Evolutionary conservation across 1,284 basidiomycete species (phyloP), one percentile per base, ranked within the genome.

Genomic region (Butyriboletus regius): DNA sequence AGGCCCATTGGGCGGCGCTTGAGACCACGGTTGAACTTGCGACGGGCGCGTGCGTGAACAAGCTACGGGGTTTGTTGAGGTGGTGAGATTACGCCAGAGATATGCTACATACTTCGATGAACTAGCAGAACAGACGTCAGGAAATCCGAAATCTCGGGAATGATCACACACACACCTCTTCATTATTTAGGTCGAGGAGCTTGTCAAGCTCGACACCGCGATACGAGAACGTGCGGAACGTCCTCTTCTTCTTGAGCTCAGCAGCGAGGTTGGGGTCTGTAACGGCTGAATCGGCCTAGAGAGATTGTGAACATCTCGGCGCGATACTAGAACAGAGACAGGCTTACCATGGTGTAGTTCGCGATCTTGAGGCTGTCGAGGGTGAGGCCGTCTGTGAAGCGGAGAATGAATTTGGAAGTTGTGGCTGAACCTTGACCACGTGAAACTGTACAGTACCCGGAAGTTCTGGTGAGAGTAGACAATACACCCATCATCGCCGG

Each of bases 171-270:
- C 64, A 58, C 64, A 89, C 90, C 65, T 92, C 88, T 72, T 98
- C 95, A 67, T 95, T 98, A 76, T 75, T 82, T 78, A 98, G 73
- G 75, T 98, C 95, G 66, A 98, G 79, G 69, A 98, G 91, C 75
- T 95, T 88, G 70, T 97, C 91, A 61, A 97, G 88, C 78, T 96
- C 93, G 64, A 98, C 77, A 66, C 96, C 95, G 68, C 95, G 89
- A 86, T 95, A 98, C 43, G 89, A 89, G 81, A 97, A 98, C 68
- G 95, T 98, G 70, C 91, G 90, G 88, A 98, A 98, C 57, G 91
- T 93, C 70, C 95, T 81, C 82, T 86, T 91, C 78, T 93, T 92
- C 87, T 95, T 95, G 76, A 94, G 81, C 72, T 92, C 91, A 60
- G 91, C 91, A 64, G 91, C 91, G 70, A 89, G 74, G 71, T 82